Percentiles rank a stretch among this genome's conserved stretches.
Evolutionary conservation across 805 yeast genomes (phyloP).

Genomic region (Candida sphagnicola): DNA sequence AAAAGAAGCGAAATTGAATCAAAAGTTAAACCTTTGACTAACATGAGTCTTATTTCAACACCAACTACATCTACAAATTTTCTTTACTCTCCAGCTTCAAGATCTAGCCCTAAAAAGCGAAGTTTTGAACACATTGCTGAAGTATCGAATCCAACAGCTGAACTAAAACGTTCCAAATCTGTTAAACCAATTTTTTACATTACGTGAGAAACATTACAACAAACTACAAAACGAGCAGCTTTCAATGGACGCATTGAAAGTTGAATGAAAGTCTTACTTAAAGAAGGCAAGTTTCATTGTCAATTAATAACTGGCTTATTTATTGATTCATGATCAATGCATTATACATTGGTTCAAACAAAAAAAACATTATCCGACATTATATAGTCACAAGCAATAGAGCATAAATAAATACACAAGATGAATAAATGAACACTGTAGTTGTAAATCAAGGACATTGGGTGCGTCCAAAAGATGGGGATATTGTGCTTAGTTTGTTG

Average conservation of each 20-base stretch:
- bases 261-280: not conserved
- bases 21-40: not conserved
- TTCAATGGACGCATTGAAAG: no score
- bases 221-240: no score
- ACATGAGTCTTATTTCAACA: not conserved
- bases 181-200: not conserved
- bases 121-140: slow-evolving; percentile 1
- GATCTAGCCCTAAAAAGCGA: slow-evolving; percentile 3
- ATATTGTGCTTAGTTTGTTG: no score
- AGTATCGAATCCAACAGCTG: not conserved
- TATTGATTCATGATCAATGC: not conserved
- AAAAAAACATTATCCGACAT: no score
- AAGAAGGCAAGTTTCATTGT: no score
- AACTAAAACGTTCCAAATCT: slow-evolving; percentile 1
- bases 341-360: no score
- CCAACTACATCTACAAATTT: slow-evolving; percentile 1
- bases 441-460: no score
- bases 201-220: not conserved
- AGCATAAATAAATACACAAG: not conserved
- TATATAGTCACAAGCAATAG: not conserved
- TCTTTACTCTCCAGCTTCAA: slow-evolving; percentile 4
- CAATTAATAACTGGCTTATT: slow-evolving; percentile 1
- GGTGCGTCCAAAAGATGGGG: no score
- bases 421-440: no score
- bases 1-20: slow-evolving; percentile 6